Evolutionary conservation across 305 asterid genomes (phyloP).

Genomic region (Rubia balearica): DNA sequence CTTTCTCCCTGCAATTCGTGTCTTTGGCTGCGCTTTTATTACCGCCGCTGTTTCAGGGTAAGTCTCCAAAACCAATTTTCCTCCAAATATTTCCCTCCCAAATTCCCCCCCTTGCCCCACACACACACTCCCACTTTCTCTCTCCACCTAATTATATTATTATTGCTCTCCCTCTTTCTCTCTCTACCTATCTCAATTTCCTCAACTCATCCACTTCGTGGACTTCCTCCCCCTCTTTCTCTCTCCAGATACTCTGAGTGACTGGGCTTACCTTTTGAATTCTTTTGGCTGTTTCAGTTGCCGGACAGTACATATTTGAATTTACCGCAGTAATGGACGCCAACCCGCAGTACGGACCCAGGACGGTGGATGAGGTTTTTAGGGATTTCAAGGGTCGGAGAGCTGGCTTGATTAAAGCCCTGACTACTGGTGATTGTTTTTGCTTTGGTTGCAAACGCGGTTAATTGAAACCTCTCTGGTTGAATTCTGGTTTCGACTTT

Average conservation of each 20-base stretch:
- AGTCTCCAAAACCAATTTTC: slow-evolving; percentile 6
- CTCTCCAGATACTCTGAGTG: neutral
- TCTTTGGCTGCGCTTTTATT: neutral
- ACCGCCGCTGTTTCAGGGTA: slow-evolving; percentile 3
- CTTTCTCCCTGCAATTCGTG: neutral
- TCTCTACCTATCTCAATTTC: slow-evolving; percentile 9
- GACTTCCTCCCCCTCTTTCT: neutral
- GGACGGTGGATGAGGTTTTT: slow-evolving; percentile 36
- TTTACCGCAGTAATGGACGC: slow-evolving; percentile 23
- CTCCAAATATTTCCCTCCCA: slow-evolving; percentile 22
- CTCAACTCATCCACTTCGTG: slow-evolving; percentile 8
- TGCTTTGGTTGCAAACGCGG: neutral
- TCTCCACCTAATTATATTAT: neutral
- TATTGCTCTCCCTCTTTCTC: neutral
- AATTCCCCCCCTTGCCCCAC: neutral
- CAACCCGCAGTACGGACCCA: slow-evolving; percentile 25
- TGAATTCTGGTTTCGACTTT: neutral
- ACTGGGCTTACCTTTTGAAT: neutral
- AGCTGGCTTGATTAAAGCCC: slow-evolving; percentile 31
- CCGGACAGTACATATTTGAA: neutral
- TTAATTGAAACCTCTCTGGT: neutral
- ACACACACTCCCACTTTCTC: neutral
- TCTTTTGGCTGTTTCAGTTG: neutral
- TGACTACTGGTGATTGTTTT: slow-evolving; percentile 22
- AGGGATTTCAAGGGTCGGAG: slow-evolving; percentile 33